Evolutionary conservation across 2,329 filamentous ascomycete genomes (phyloP).

Genomic region (Scytalidium lignicola): DNA sequence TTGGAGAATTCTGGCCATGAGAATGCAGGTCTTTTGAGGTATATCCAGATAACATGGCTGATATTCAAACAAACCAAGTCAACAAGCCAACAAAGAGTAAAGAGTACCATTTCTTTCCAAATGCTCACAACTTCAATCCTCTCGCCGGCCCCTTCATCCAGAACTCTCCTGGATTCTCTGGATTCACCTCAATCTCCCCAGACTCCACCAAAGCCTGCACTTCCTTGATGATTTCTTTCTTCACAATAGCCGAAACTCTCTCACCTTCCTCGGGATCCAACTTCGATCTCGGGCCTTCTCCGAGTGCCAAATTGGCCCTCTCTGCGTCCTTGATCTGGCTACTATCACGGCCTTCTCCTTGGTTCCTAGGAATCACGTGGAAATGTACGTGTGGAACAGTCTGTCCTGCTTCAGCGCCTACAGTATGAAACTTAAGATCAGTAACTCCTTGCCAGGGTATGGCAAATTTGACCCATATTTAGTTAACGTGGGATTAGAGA

Average conservation of each 20-base stretch:
- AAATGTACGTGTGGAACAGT: slow-evolving; percentile 93
- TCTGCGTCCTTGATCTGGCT: slow-evolving; percentile 12
- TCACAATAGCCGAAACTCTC: slow-evolving; percentile 3
- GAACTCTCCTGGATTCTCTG: slow-evolving; percentile 62
- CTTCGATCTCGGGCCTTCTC: slow-evolving; percentile 11
- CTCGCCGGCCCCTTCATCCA: slow-evolving; percentile 42
- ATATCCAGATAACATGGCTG: not conserved
- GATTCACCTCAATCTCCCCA: slow-evolving; percentile 23
- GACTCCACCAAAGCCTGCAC: slow-evolving; percentile 1
- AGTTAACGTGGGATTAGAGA: slow-evolving; percentile 4
- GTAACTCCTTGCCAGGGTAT: too few species aligned
- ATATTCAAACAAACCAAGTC: too few species aligned
- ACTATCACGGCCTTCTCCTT: slow-evolving; percentile 4
- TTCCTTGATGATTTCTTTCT: slow-evolving; percentile 5
- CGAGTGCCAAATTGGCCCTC: slow-evolving; percentile 12
- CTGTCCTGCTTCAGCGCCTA: slow-evolving; percentile 74
- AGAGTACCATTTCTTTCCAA: not conserved
- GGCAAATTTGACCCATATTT: not conserved
- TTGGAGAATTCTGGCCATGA: slow-evolving; percentile 25
- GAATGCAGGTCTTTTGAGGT: not conserved
- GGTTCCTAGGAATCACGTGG: slow-evolving; percentile 71
- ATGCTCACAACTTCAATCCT: not conserved
- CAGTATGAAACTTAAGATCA: not conserved
- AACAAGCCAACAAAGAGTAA: too few species aligned
- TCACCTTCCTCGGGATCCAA: slow-evolving; percentile 11